Conservation (phyloP, 1,139 yeast species). For the Lodderomyces parapsilosis region DNA sequence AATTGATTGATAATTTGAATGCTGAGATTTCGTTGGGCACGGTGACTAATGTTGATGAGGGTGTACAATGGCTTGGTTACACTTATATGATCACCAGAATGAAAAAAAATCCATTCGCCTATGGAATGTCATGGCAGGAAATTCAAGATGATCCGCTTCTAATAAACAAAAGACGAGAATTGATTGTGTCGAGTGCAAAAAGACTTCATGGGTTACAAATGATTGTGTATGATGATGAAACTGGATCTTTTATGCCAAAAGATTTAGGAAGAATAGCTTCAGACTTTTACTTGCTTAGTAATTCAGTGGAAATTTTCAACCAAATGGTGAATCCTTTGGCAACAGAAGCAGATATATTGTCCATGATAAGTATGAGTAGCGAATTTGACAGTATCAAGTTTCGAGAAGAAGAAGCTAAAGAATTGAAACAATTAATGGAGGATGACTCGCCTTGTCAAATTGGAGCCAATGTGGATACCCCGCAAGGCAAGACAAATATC, state of each 20-base stretch:
- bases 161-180: constrained; percentile 66
- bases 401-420: constrained; percentile 83
- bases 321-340: constrained; percentile 81
- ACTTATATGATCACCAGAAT: constrained; percentile 92
- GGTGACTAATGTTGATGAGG: constrained; percentile 93
- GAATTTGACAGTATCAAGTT: constrained; percentile 91
- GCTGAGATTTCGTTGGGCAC: constrained; percentile 96
- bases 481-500: constrained; percentile 86
- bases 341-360: constrained; percentile 86
- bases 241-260: constrained; percentile 78
- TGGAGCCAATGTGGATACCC: constrained; percentile 71
- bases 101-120: constrained; percentile 90
- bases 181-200: constrained; percentile 79
- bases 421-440: constrained; percentile 63
- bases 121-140: constrained; percentile 91
- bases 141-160: constrained; percentile 79
- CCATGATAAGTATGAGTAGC: constrained; percentile 88
- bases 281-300: constrained; percentile 84
- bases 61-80: constrained; percentile 94
- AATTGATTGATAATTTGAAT: constrained; percentile 85
- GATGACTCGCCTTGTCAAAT: constrained; percentile 74
- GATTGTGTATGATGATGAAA: constrained; percentile 87
- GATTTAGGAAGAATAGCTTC: constrained; percentile 94
- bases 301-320: constrained; percentile 86
- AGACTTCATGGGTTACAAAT: constrained; percentile 82